Percentiles rank a stretch among this genome's conserved stretches.
Conservation (phyloP, 164 flowering plant genomes). For the Tetracentron sinense region DNA sequence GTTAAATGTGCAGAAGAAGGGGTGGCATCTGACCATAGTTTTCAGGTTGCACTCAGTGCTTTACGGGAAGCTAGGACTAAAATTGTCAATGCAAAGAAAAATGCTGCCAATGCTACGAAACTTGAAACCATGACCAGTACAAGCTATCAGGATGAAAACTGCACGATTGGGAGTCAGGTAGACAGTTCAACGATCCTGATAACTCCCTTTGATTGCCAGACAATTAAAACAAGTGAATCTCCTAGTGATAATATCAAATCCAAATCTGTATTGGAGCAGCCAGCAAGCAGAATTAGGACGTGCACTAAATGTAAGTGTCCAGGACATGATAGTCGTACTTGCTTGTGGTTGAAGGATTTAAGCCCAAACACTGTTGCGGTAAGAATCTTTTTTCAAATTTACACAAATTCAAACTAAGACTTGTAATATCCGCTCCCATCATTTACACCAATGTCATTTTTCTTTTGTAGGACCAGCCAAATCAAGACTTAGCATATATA, state of each 20-base stretch:
- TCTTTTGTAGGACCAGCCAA: constrained; percentile 14
- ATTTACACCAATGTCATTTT: not conserved
- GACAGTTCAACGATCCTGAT: constrained; percentile 12
- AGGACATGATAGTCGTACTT: constrained; percentile 24
- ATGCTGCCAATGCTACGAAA: constrained; percentile 20
- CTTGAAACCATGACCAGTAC: constrained; percentile 15
- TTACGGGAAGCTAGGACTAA: constrained; percentile 31
- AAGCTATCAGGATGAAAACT: constrained; percentile 19
- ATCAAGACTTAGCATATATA: constrained; percentile 4
- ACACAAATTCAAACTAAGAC: not conserved
- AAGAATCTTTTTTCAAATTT: constrained; percentile 9
- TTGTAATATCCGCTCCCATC: not conserved
- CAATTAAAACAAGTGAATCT: constrained; percentile 11
- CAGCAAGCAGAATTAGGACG: constrained; percentile 15
- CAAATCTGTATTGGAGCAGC: constrained; percentile 17
- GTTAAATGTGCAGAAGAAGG: constrained; percentile 40
- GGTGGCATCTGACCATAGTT: constrained; percentile 36
- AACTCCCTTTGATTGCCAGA: constrained; percentile 5
- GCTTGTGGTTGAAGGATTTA: constrained; percentile 31
- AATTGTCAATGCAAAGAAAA: constrained; percentile 34
- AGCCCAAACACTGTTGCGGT: constrained; percentile 10
- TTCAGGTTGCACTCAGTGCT: constrained; percentile 31
- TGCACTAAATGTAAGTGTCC: constrained; percentile 28
- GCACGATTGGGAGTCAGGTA: constrained; percentile 15
- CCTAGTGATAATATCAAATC: constrained; percentile 8